Conservation (phyloP, 2,329 filamentous ascomycete species). For the Botrytis sinoallii region DNA sequence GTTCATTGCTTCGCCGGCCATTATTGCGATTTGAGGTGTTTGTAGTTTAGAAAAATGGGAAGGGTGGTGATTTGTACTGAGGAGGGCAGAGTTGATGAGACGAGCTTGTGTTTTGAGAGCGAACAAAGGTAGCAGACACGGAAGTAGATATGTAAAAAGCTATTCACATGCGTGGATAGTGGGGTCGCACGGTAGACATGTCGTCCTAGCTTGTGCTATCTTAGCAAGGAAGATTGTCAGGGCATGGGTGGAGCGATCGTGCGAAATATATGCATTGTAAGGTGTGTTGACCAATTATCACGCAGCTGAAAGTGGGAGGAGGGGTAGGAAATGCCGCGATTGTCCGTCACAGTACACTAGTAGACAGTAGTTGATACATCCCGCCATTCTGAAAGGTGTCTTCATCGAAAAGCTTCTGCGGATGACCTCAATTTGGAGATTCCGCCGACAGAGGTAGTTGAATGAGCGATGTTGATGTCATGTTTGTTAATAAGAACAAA, state of each 20-base stretch:
- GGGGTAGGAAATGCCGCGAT: background rate
- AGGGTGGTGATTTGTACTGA: background rate
- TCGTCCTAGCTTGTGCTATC: background rate
- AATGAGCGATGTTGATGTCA: background rate
- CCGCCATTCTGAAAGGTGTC: background rate
- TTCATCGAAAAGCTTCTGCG: background rate
- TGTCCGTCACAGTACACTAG: background rate
- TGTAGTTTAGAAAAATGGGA: too few relatives aligned
- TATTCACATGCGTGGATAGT: background rate
- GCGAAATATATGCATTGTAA: background rate
- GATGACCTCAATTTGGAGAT: background rate
- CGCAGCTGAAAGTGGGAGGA: background rate
- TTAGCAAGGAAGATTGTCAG: background rate
- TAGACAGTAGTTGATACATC: background rate
- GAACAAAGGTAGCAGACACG: background rate
- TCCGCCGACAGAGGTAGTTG: background rate
- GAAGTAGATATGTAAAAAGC: background rate
- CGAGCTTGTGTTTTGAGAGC: background rate
- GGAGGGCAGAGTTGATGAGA: background rate
- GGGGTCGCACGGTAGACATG: conserved; percentile 5
- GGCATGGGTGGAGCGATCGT: background rate
- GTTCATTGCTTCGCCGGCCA: conserved; percentile 26
- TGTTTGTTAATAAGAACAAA: background rate
- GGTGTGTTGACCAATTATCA: background rate
- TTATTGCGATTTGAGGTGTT: conserved; percentile 9